Evolutionary conservation across 2,329 filamentous ascomycete genomes (phyloP), one percentile per base, ranked within the genome.

Genomic region (Aureobasidium mangrovei): DNA sequence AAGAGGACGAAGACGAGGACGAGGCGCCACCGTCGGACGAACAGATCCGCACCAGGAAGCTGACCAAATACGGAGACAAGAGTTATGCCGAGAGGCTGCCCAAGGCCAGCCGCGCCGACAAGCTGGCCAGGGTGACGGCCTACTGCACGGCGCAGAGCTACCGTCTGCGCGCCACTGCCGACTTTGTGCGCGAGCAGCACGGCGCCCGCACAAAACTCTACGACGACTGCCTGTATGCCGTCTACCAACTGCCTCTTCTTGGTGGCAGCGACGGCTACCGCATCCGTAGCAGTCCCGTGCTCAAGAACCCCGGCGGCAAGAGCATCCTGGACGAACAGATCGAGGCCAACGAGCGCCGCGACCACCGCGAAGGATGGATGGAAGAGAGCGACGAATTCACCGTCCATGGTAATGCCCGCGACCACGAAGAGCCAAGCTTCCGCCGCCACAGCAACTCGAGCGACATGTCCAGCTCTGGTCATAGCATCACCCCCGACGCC

Each of bases 91-190:
- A 98, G 72, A 81, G 93, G 46, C 71, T 97, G 57, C 89, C 93
- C 42, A 98, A 98, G 71, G 80, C 86, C 26, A 83, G 91, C 65
- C 78, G 93, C 54, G 66, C 68, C 35, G 62, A 65, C 26, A 93
- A 93, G 70, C 75, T 98, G 57, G 85, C 91, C 32, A 80, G 93
- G 57, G 81, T 97, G 53, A 98, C 93, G 55, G 93, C 93, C 8
- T 98, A 97, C 70, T 97, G 91, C 69, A 97, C 90, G 0, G 91
- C 93, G 0, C 88, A 96, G 69, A 88, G 86, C 6, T 97, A 91
- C 73, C 95, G 91, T 72, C 83, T 95, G 72, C 85, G 86, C 62
- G 81, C 84, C 28, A 89, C 90, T n/a, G 89, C 91, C 10, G 82
- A 88, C 33, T 98, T 98, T 67, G 76, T 96, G 58, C 85, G 87